These are phyloP conservation scores for Mucor lusitanicus DNA, from an alignment of 371 early-diverging fungal genomes.

Conservation along the genomic window DNA sequence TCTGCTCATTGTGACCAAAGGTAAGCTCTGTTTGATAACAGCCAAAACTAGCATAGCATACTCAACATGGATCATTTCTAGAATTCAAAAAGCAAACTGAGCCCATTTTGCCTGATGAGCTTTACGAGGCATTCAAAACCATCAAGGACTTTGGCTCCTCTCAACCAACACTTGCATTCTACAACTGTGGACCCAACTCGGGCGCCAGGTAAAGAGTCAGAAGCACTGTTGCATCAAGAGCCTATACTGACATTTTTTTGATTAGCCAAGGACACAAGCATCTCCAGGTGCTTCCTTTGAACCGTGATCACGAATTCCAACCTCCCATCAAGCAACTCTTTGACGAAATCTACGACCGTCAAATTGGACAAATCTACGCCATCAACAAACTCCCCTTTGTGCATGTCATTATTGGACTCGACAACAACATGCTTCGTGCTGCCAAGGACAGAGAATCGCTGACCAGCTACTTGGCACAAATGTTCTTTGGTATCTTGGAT, in stretches of 20 bases:
- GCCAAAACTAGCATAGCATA: neutral
- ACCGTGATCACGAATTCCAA: constrained; percentile 23
- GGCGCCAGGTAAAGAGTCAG: constrained; percentile 70
- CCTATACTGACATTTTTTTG: too few relatives aligned
- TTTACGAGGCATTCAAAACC: constrained; percentile 56
- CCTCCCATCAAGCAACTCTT: constrained; percentile 57
- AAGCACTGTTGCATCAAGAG: too few relatives aligned
- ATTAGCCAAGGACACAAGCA: constrained; percentile 72
- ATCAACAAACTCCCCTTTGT: constrained; percentile 45
- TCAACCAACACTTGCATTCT: constrained; percentile 60
- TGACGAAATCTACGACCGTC: constrained; percentile 45
- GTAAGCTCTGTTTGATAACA: constrained; percentile 38
- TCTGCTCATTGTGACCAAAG: constrained; percentile 72
- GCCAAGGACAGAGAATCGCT: constrained; percentile 24
- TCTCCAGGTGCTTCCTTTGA: constrained; percentile 67
- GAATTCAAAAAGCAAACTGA: constrained; percentile 67
- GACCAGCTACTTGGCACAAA: constrained; percentile 47
- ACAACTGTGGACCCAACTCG: constrained; percentile 71
- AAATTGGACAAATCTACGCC: constrained; percentile 51
- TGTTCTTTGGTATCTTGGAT: constrained; percentile 53
- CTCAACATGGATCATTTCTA: constrained; percentile 10
- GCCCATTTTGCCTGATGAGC: constrained; percentile 62
- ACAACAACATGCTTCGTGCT: constrained; percentile 29
- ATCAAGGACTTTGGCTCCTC: constrained; percentile 43
- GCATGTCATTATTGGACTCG: constrained; percentile 46